Evolutionary conservation across 345 rosid genomes (phyloP).

Genomic region (Odontarrhena argentea): DNA sequence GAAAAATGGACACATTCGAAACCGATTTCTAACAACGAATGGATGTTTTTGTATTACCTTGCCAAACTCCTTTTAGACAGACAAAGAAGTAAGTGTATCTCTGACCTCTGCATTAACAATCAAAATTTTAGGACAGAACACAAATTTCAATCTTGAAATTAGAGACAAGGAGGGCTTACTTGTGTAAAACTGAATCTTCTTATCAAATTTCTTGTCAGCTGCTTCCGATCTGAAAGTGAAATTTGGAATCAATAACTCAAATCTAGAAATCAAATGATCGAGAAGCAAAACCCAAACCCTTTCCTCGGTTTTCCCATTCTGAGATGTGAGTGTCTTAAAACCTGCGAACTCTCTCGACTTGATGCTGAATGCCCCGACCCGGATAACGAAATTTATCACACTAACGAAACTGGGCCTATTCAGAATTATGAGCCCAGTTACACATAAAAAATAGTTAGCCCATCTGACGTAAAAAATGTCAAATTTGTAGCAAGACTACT

Average conservation of each 20-base stretch:
- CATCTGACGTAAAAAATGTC: too few species aligned
- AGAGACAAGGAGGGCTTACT: conserved; percentile 42
- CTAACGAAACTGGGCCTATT: too few species aligned
- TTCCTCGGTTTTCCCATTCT: conserved; percentile 44
- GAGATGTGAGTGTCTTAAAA: conserved; percentile 10
- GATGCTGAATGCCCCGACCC: conserved; percentile 36
- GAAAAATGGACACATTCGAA: background rate
- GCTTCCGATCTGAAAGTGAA: conserved; percentile 36
- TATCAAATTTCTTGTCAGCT: conserved; percentile 56
- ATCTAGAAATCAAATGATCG: background rate
- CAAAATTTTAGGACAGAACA: background rate
- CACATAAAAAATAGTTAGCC: too few species aligned
- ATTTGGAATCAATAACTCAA: conserved; percentile 9
- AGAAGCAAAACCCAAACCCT: conserved; percentile 21
- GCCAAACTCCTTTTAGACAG: conserved; percentile 54
- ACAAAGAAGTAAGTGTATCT: conserved; percentile 56
- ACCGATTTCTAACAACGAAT: too few species aligned
- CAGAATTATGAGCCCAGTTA: too few species aligned
- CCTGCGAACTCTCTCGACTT: background rate
- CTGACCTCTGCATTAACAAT: conserved; percentile 57
- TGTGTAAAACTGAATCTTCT: conserved; percentile 60
- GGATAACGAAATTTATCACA: background rate
- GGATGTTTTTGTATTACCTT: conserved; percentile 44
- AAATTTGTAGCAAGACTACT: too few species aligned
- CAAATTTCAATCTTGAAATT: conserved; percentile 14